Base-by-base conservation (phyloP, 495 filamentous ascomycete species). In the Penicillium alfredii region DNA sequence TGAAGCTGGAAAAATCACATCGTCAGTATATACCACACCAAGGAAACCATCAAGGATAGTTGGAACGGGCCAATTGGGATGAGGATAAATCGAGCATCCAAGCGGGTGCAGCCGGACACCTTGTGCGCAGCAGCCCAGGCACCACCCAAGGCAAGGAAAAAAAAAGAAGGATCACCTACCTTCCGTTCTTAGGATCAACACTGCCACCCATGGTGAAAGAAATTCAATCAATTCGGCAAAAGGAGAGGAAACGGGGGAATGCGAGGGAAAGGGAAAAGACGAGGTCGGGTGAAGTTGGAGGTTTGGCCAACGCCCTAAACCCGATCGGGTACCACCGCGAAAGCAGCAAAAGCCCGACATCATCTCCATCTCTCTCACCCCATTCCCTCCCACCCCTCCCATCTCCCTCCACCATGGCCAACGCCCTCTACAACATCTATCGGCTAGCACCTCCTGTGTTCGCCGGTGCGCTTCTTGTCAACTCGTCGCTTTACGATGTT, bases 401-500 rank as follows among this genome's bases (percentile, higher is more conserved):
- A 51, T 40, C 44, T 31, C 39, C 25, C 45, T 16, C 42, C 55
- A 73, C 47, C 38, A 84, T 83, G 74, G 77, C 63, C 49, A 68
- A 71, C 55, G 64, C 62, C 32, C 78, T 90, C 25, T 61, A 62
- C 32, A 61, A 72, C 27, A 44, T 90, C 49, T 88, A 82, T 66
- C 75, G 75, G 46, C 74, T 71, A 36, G 88, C 81, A 27, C 56
- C 94, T 23, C 92, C 92, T 9, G 66, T 73, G 27, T 73, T 81
- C 32, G 50, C 84, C 40, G 84, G 69, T 49, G 61, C 71, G 35
- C 60, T 72, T 28, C 44, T 90, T 29, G 56, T 75, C 42, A 77
- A 87, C 53, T 72, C 81, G 45, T 85, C 87, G 42, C 74, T 99
- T 45, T 99, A 97, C 79, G 92, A 99, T 61, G 92, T 97, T 62